Conservation (phyloP, 306 rosid genomes). For the Cucurbita pepo region DNA sequence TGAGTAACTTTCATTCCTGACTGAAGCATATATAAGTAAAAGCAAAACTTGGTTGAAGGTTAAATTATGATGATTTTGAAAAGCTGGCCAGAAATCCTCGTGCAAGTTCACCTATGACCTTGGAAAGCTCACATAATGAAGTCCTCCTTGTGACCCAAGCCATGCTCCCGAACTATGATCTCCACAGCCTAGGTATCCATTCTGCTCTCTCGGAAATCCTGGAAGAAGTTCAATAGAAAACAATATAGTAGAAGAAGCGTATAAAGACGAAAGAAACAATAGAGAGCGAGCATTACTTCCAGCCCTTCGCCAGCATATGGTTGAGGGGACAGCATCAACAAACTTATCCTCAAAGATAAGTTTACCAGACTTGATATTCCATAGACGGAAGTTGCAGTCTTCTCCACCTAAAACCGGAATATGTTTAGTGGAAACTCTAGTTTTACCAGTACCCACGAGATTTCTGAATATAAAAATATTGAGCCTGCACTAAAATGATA, state of each 20-base stretch:
- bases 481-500: slow-evolving; percentile 6
- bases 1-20: not conserved
- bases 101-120: not conserved
- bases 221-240: not conserved
- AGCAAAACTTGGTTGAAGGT: not conserved
- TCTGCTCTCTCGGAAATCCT: slow-evolving; percentile 19
- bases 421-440: not conserved
- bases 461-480: not conserved
- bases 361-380: slow-evolving; percentile 85
- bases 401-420: slow-evolving; percentile 54
- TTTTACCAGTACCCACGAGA: not conserved
- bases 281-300: slow-evolving; percentile 13
- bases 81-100: not conserved
- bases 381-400: slow-evolving; percentile 62
- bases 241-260: slow-evolving; percentile 7
- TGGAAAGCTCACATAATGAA: slow-evolving; percentile 50
- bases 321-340: slow-evolving; percentile 37
- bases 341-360: slow-evolving; percentile 76
- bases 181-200: not conserved
- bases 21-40: not conserved
- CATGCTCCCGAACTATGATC: slow-evolving; percentile 40
- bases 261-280: not conserved
- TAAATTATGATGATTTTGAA: not conserved
- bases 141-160: slow-evolving; percentile 72
- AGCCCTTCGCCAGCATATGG: slow-evolving; percentile 44